Evolutionary conservation across 129 eudicot species (phyloP).

Genomic region (Centrapalus pauciflorus): DNA sequence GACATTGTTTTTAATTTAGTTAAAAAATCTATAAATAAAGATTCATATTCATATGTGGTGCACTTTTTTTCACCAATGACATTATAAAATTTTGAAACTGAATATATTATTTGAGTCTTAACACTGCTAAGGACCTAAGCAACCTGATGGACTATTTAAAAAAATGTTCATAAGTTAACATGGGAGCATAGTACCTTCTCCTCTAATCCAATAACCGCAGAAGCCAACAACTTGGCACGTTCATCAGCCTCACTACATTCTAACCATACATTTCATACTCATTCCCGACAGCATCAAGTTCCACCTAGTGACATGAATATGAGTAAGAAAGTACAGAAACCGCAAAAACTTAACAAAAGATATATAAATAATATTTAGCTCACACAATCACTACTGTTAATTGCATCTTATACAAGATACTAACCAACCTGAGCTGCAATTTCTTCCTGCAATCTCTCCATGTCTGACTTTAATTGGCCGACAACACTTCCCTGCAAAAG

Average conservation of each 20-base stretch:
- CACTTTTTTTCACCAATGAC: too few relatives aligned
- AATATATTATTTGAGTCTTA: too few relatives aligned
- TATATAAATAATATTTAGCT: too few relatives aligned
- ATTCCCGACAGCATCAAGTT: conserved; percentile 50
- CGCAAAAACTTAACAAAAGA: too few relatives aligned
- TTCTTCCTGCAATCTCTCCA: conserved; percentile 61
- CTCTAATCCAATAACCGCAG: conserved; percentile 73
- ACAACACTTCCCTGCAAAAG: conserved; percentile 55
- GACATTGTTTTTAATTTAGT: too few relatives aligned
- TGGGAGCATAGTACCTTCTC: conserved; percentile 83
- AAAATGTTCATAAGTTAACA: neutral
- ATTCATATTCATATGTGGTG: too few relatives aligned
- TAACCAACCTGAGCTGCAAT: too few relatives aligned
- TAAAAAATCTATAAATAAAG: too few relatives aligned
- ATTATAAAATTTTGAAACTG: too few relatives aligned
- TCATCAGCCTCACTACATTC: conserved; percentile 83
- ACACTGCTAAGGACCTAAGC: too few relatives aligned
- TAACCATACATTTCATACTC: conserved; percentile 52
- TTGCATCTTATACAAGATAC: too few relatives aligned
- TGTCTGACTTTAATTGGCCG: conserved; percentile 48
- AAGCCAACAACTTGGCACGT: conserved; percentile 74
- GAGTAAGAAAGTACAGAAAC: conserved; percentile 15
- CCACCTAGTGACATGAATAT: conserved; percentile 36
- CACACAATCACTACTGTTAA: too few relatives aligned
- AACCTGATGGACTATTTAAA: neutral